A percentile compares a stretch with the other conserved stretches of the same genome.
Evolutionary conservation across 306 rosid species (phyloP).

Genomic region (Albizia julibrissin): DNA sequence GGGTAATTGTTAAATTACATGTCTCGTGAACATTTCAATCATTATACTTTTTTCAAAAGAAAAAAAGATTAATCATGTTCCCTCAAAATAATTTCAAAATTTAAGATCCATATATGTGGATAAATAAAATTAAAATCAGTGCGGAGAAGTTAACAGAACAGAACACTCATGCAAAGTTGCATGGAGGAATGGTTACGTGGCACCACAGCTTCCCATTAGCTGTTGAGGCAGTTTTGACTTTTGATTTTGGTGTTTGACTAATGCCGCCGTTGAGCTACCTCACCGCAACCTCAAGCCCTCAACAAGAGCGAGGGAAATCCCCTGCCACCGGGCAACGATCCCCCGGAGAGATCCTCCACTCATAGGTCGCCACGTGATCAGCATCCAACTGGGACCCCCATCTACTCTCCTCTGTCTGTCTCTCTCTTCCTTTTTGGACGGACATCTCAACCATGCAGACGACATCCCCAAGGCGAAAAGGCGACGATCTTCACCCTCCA

Average conservation of each 20-base stretch:
- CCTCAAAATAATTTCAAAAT: no score
- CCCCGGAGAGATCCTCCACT: background rate
- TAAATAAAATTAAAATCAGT: background rate
- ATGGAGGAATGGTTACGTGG: no score
- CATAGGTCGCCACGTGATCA: background rate
- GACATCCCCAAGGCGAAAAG: constrained; percentile 39
- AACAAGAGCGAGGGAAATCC: background rate
- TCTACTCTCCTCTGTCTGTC: background rate
- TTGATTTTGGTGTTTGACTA: background rate
- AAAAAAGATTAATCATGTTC: no score
- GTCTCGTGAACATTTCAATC: no score
- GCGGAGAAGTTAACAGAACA: background rate
- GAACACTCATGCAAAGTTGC: background rate
- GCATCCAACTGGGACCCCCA: background rate
- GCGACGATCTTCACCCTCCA: background rate
- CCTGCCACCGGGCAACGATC: background rate
- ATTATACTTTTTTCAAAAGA: no score
- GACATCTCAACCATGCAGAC: constrained; percentile 36
- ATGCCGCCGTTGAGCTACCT: background rate
- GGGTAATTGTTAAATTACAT: no score
- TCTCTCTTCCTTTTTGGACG: constrained; percentile 12
- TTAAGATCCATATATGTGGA: no score
- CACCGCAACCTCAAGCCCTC: background rate
- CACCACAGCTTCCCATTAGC: background rate
- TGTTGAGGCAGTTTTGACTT: background rate